A percentile compares a stretch with the other conserved stretches of the same genome.
These are phyloP conservation scores for Dioscorea alata DNA, from an alignment of 106 monocot genomes.

Conservation along the genomic window DNA sequence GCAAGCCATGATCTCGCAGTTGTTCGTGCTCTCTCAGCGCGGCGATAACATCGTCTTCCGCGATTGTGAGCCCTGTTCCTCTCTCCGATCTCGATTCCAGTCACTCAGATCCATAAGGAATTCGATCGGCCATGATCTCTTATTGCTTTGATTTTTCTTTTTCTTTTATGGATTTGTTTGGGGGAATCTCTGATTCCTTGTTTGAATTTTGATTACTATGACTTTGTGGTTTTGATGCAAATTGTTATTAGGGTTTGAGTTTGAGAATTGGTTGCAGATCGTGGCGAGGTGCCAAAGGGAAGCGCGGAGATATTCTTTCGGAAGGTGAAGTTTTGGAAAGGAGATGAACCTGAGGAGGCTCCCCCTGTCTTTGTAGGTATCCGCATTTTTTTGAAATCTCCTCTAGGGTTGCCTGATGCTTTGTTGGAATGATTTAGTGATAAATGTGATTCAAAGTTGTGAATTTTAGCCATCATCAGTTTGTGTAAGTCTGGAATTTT, in stretches of 20 bases:
- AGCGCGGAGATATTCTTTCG: conserved; percentile 97
- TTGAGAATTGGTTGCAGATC: conserved; percentile 37
- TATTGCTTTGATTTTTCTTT: conserved; percentile 3
- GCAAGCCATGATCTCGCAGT: conserved; percentile 83
- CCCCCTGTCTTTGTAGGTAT: conserved; percentile 99
- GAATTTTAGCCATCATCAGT: too few relatives aligned
- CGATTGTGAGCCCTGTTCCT: conserved; percentile 61
- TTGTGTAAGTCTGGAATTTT: too few relatives aligned
- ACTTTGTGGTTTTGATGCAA: too few relatives aligned
- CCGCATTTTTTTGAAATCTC: conserved; percentile 3
- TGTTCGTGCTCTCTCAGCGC: conserved; percentile 96
- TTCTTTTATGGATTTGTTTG: not conserved
- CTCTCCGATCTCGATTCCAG: not conserved
- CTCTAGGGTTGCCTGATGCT: not conserved
- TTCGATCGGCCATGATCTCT: not conserved
- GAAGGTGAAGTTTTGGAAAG: conserved; percentile 98
- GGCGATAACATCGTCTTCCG: conserved; percentile 99
- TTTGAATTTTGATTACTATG: not conserved
- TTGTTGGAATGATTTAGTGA: not conserved
- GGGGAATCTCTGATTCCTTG: not conserved
- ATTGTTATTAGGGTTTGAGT: not conserved
- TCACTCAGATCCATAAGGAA: not conserved
- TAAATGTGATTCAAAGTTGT: not conserved
- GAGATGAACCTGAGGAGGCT: conserved; percentile 89
- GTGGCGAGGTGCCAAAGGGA: conserved; percentile 86